Evolutionary conservation across 1,284 basidiomycete species (phyloP), one percentile per base, ranked within the genome.

Genomic region (Cutaneotrichosporon mucoides): DNA sequence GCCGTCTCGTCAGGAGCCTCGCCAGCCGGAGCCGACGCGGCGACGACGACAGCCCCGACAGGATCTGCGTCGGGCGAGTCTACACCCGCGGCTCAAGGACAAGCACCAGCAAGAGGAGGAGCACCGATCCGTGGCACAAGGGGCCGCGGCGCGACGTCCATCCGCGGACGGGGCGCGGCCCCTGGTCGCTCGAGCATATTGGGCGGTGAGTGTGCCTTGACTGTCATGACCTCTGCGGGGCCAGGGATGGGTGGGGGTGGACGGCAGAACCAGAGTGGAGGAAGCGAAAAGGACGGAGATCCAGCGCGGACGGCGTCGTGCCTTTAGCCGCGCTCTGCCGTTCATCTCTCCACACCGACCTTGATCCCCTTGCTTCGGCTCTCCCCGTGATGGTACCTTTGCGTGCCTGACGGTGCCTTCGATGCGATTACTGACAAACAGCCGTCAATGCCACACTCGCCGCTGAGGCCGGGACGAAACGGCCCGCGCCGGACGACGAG

Each of bases 391-490:
- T 38, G 64, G 62, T 41, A 61, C 66, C 48, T 70, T 24, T 24
- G 24, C 24, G 24, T 24, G 24, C 24, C 24, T 24, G 24, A 24
- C 41, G 53, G 66, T 66, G 34, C 34, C 51, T 35, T 24, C 24
- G 3, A 36, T 38, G 15, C 48, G 46, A 9, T 55, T 15, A 15
- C 52, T 60, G 46, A 56, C 45, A 71, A 5, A 44, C 45, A 74
- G 75, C 68, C 44, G 75, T 76, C 50, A 76, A 76, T 54, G 73
- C 75, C 5, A 70, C 72, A 0, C 62, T 76, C 0, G 61, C 67
- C 8, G 51, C 50, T 35, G 52, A 53, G 13, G 55, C 42, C 16
- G 48, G 41, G 45, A 51, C 42, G 12, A 63, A 63, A 49, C 59
- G 62, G 16, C 62, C 62, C 7, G 62, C 62, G 8, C 62, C 62